These are phyloP conservation scores for Melampsora larici-populina DNA, from an alignment of 1,284 basidiomycete genomes.

Conservation along the genomic window DNA sequence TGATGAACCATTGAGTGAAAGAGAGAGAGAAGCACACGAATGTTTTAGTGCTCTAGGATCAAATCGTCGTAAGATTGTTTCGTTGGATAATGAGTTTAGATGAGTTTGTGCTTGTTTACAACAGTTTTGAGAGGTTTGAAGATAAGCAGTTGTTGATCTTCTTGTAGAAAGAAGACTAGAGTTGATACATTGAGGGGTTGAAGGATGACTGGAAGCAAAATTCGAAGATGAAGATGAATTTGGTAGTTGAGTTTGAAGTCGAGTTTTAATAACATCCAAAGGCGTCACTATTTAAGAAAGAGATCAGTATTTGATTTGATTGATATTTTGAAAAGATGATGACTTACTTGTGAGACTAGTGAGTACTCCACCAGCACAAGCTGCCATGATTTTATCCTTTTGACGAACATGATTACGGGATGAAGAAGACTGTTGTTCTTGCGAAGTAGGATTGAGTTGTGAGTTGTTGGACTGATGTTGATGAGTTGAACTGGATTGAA, in stretches of 20 bases:
- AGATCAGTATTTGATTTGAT: too few relatives aligned
- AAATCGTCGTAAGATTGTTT: not conserved
- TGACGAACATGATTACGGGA: not conserved
- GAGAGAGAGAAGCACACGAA: constrained; percentile 43
- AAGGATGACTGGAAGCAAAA: not conserved
- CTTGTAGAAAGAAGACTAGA: too few relatives aligned
- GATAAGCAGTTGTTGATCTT: too few relatives aligned
- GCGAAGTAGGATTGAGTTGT: too few relatives aligned
- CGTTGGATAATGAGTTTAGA: not conserved
- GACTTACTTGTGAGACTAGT: constrained; percentile 76
- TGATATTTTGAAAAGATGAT: too few relatives aligned
- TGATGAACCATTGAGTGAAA: constrained; percentile 23
- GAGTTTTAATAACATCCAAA: constrained; percentile 88
- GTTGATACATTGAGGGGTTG: too few relatives aligned
- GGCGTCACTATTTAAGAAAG: constrained; percentile 69
- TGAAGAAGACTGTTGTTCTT: too few relatives aligned
- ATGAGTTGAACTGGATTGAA: too few relatives aligned
- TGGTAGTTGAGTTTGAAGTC: constrained; percentile 76
- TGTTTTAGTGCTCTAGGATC: constrained; percentile 46
- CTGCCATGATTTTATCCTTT: constrained; percentile 67
- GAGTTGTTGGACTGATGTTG: too few relatives aligned
- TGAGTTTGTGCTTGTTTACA: too few relatives aligned
- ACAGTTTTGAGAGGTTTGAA: too few relatives aligned
- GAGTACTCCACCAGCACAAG: constrained; percentile 71
- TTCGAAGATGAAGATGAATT: constrained; percentile 58